Evolutionary conservation across 805 yeast genomes (phyloP).

Genomic region (Yamadazyma insecticola): DNA sequence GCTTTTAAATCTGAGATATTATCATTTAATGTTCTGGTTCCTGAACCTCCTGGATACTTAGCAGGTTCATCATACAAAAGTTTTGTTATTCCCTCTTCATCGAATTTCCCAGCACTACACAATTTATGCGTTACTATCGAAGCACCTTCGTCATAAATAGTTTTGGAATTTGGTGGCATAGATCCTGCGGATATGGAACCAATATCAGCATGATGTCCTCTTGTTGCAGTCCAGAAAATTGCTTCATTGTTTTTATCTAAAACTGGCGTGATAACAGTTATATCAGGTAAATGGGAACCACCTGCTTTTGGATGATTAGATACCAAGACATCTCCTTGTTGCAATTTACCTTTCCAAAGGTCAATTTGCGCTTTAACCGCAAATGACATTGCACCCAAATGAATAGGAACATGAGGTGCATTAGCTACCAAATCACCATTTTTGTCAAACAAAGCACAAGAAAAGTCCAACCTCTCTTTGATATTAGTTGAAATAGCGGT

Average conservation of each 20-base stretch:
- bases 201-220: conserved; percentile 96
- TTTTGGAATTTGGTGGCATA: conserved; percentile 89
- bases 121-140: conserved; percentile 74
- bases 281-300: conserved; percentile 45
- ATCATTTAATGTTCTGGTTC: conserved; percentile 79
- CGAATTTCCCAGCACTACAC: conserved; percentile 65
- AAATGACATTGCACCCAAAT: conserved; percentile 45
- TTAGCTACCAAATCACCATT: conserved; percentile 43
- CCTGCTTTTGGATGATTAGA: conserved; percentile 42
- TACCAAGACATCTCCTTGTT: conserved; percentile 40
- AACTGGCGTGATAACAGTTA: conserved; percentile 90
- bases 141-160: conserved; percentile 88
- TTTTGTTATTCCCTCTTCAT: conserved; percentile 62
- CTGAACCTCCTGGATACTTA: conserved; percentile 79
- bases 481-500: conserved; percentile 43
- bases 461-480: conserved; percentile 41
- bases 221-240: conserved; percentile 84
- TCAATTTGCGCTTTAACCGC: conserved; percentile 40
- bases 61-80: conserved; percentile 72
- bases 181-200: conserved; percentile 92
- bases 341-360: conserved; percentile 34
- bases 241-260: conserved; percentile 44
- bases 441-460: conserved; percentile 41
- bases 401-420: conserved; percentile 45
- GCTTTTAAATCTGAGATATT: conserved; percentile 60